Percentiles rank a stretch among this genome's conserved stretches.
phyloP scores from a whole-genome alignment of 331 rosid species.

The Acacia pycnantha region DNA sequence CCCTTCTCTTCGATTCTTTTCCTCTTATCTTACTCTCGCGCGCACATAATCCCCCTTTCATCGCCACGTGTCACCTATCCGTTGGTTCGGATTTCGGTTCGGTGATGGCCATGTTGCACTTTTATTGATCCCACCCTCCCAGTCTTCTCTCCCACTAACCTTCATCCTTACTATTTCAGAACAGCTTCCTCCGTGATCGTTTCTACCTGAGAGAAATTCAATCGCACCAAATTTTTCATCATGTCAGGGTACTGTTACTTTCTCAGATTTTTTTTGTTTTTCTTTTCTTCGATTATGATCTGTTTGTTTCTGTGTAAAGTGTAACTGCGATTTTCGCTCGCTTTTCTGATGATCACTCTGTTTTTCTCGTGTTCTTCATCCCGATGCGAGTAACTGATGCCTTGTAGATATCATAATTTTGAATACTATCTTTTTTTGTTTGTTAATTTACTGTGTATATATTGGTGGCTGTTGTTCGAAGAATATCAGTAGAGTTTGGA shows the following conservation, averaged over 20 bases:
- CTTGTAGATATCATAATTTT: not conserved
- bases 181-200: not conserved
- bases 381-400: not conserved
- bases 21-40: not conserved
- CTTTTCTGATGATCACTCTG: not conserved
- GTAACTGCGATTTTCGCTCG: not conserved
- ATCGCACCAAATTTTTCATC: not conserved
- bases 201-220: not conserved
- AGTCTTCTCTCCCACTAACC: not conserved
- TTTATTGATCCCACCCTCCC: not conserved
- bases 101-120: not conserved
- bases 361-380: not conserved
- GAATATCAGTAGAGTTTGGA: not conserved
- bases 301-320: not conserved
- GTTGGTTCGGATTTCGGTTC: not conserved
- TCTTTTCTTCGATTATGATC: not conserved
- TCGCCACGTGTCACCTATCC: not conserved
- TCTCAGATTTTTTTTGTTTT: not conserved
- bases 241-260: constrained; percentile 3
- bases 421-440: not conserved
- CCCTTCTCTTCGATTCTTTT: not conserved
- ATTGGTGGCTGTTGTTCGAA: not conserved
- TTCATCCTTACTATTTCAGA: not conserved
- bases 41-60: not conserved
- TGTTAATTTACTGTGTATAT: not conserved